Base-by-base conservation (phyloP, 768 basidiomycete species). In the Termitomyces eurrhizus region DNA sequence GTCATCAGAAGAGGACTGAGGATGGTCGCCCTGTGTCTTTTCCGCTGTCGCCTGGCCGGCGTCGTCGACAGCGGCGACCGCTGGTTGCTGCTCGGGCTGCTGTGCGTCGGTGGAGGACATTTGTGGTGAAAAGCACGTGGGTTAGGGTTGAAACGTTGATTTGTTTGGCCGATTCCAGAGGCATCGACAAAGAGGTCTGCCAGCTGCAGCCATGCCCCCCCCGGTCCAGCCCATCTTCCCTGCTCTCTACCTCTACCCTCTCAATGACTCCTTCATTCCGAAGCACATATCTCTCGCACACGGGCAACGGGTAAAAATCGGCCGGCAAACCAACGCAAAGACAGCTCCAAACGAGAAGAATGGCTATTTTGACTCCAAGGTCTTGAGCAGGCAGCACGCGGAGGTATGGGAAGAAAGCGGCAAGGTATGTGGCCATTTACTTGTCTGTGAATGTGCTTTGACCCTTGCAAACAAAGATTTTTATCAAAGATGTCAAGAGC, bases 401-500 rank as follows among this genome's bases (percentile, higher is more conserved):
- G 96, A 98, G 76, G 92, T 99, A n/a, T 99, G 90, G 96, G 95
- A 93, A 77, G 93, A 96, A 16, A 51, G 56, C 8, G 86, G 84
- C 50, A 96, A 96, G 85, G 95, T 93, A 52, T 53, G 79, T 70
- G 26, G 18, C 21, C 0, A 5, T 41, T 33, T 33, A 4, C 16
- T 35, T 29, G 8, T 21, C 7, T 4, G 13, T 35, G 18, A 13
- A 29, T 32, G 18, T 7, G 29, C 7, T 39, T 49, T 58, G 62
- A 48, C 64, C 64, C 57, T 62, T 60, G 61, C 16, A 7, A 39
- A 64, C 4, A 36, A 50, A 98, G 94, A 95, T 98, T 74, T 96
- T 78, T 79, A 98, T 99, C 80, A 96, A 94, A 75, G 97, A 98
- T 73, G 94, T 98, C 70, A 96, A 96, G 78, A 93, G 91, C 65